Base-by-base conservation (phyloP, 768 basidiomycete genomes). In the Lentinula boryana region DNA sequence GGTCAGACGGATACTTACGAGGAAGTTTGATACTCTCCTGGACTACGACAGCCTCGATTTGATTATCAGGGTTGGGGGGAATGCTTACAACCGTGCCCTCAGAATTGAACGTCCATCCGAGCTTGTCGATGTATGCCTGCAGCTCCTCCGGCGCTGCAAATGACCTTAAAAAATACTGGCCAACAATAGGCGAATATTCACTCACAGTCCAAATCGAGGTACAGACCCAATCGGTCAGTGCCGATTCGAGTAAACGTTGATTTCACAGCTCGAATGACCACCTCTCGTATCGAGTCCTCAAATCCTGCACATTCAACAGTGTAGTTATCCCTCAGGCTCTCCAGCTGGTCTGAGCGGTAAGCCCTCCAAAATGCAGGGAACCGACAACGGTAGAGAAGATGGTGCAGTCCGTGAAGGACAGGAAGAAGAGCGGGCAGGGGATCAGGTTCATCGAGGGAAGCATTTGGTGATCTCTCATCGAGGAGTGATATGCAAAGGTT, bases 401-500 rank as follows among this genome's bases (percentile, higher is more conserved):
- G 81, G 70, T 87, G 81, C 46, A 95, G 80, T 56, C 77, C 76
- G 66, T 85, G 82, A 63, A 93, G 80, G 56, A 84, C 70, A 56
- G 91, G 87, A 36, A 93, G 80, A 63, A 91, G 79, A 50, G 78
- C 61, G 18, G 89, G 85, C 27, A 93, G 79, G 55, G 91, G 92
- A 78, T 93, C 91, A 31, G 89, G 88, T 68, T 93, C 91, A 66
- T 93, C 91, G 10, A 85, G 74, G 65, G 78, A 80, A 46, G 79
- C 61, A 61, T 73, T 84, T 54, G 74, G 68, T 16, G 80, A 71
- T 51, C 87, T 83, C 65, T 94, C 93, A 62, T 93, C 91, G 41
- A 95, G 79, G n/a, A 99, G 83, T 52, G 95, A 91, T 66, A 96
- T 84, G 68, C 91, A 95, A 64, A 98, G 89, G 68, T 91, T 89